Base-by-base conservation (phyloP, 768 basidiomycete species). In the Mycena amicta region DNA sequence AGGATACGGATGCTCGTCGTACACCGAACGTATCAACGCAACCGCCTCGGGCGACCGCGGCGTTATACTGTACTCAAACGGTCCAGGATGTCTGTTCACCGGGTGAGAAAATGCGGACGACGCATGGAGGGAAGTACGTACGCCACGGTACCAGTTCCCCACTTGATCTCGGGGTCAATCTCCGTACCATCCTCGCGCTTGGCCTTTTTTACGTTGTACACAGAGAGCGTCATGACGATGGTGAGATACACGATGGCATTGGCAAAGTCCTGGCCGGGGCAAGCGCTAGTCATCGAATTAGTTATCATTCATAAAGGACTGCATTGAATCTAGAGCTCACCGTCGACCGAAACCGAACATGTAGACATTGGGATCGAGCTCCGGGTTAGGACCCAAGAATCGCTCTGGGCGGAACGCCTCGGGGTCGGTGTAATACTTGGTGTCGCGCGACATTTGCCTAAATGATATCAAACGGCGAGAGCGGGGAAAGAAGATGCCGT, bases 321-420 rank as follows among this genome's bases (percentile, higher is more conserved):
- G 16, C 13, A 51, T 22, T 43, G 20, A 55, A 40, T 2, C 1
- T 18, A 18, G 15, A 26, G 37, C 66, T 22, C 43, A 68, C 70
- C 81, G 73, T 65, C 81, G 66, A 6, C 81, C 81, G 47, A 79
- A 82, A 1, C 81, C 81, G 49, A 79, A 82, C 47, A 75, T 75
- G 41, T 75, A 71, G 0, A 61, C 69, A 22, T 71, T 73, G 2
- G 77, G 74, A 50, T 79, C 78, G 2, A 52, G 53, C 54, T 77
- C 72, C 3, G 74, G 68, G 25, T 63, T 52, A 2, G 54, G 25
- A 6, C 60, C 54, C n/a, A 80, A 62, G 68, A 73, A 80, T 4
- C 78, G 74, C 26, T 74, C 73, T 5, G 78, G 78, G 12, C 64
- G 66, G 52, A 74, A 80, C 40, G 65, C 64, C 16, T 53, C 62